phyloP scores from a whole-genome alignment of 1,139 yeast species.

The Sugiyamaella neomexicana region DNA sequence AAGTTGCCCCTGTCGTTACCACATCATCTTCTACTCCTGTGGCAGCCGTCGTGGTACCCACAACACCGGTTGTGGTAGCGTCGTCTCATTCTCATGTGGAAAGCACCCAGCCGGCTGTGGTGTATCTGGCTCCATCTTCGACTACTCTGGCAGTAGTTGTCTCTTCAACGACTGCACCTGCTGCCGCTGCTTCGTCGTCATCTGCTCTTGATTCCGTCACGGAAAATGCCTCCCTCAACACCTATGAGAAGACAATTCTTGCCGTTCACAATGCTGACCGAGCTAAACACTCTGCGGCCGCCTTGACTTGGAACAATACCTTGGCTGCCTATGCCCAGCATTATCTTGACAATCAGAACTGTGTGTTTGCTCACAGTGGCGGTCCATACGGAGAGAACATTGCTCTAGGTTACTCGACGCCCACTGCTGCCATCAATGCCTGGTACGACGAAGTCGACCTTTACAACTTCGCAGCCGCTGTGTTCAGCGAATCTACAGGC shows the following conservation, averaged over 20 bases:
- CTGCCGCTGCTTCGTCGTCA: slow-evolving; percentile 18
- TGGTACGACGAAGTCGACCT: slow-evolving; percentile 69
- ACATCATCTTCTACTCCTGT: slow-evolving; percentile 18
- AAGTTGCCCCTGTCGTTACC: slow-evolving; percentile 21
- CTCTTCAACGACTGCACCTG: slow-evolving; percentile 19
- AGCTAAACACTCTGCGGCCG: slow-evolving; percentile 60
- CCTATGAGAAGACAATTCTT: slow-evolving; percentile 40
- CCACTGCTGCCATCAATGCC: slow-evolving; percentile 67
- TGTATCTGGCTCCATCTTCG: slow-evolving; percentile 18
- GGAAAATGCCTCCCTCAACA: slow-evolving; percentile 13
- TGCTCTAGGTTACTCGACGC: slow-evolving; percentile 64
- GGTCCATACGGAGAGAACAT: slow-evolving; percentile 86
- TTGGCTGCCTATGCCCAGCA: slow-evolving; percentile 67
- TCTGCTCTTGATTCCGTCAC: slow-evolving; percentile 13
- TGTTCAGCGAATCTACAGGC: slow-evolving; percentile 49
- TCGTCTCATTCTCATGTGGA: slow-evolving; percentile 1
- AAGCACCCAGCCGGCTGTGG: slow-evolving; percentile 20
- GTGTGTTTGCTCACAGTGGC: slow-evolving; percentile 75
- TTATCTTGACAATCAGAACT: slow-evolving; percentile 60
- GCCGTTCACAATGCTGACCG: slow-evolving; percentile 68
- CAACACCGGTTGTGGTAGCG: slow-evolving; percentile 19
- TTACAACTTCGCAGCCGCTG: slow-evolving; percentile 55
- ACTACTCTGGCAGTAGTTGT: slow-evolving; percentile 21
- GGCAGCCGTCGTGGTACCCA: background rate
- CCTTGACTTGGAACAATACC: slow-evolving; percentile 62